phyloP scores from a whole-genome alignment of 2,329 filamentous ascomycete species.

The Aspergillus tanneri region DNA sequence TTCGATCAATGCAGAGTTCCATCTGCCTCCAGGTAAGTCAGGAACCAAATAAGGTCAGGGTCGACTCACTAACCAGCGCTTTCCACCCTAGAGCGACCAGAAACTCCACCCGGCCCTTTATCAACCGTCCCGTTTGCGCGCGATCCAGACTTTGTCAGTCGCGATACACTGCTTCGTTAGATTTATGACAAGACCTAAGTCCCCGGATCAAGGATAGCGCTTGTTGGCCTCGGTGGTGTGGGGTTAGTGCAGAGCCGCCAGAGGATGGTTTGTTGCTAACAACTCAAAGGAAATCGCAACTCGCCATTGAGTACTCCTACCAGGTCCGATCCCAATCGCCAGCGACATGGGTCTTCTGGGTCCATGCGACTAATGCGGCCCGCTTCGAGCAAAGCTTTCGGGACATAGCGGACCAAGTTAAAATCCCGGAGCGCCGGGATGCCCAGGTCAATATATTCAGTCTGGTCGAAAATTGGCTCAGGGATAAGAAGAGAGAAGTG shows the following conservation, averaged over 20 bases:
- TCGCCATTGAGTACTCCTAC: slow-evolving; percentile 42
- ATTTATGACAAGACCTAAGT: slow-evolving; percentile 23
- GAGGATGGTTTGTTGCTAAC: slow-evolving; percentile 2
- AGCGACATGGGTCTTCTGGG: slow-evolving; percentile 40
- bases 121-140: slow-evolving; percentile 20
- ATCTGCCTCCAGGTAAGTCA: too few species aligned
- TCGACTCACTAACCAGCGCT: too few species aligned
- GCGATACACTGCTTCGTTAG: slow-evolving; percentile 21
- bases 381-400: slow-evolving; percentile 38
- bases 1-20: too few species aligned
- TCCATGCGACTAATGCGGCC: slow-evolving; percentile 35
- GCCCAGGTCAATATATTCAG: slow-evolving; percentile 33
- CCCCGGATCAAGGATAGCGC: slow-evolving; percentile 14
- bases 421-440: slow-evolving; percentile 32
- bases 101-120: slow-evolving; percentile 17
- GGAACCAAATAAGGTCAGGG: too few species aligned
- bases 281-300: slow-evolving; percentile 36
- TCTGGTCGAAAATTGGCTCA: slow-evolving; percentile 26
- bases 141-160: slow-evolving; percentile 23
- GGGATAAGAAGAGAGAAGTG: slow-evolving; percentile 20
- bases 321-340: slow-evolving; percentile 23
- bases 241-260: slow-evolving; percentile 12
- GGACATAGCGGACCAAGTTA: slow-evolving; percentile 34
- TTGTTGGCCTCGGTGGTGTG: slow-evolving; percentile 19
- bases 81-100: slow-evolving; percentile 5